Base-by-base conservation (phyloP, 306 rosid species). In the Trifolium subterraneum region DNA sequence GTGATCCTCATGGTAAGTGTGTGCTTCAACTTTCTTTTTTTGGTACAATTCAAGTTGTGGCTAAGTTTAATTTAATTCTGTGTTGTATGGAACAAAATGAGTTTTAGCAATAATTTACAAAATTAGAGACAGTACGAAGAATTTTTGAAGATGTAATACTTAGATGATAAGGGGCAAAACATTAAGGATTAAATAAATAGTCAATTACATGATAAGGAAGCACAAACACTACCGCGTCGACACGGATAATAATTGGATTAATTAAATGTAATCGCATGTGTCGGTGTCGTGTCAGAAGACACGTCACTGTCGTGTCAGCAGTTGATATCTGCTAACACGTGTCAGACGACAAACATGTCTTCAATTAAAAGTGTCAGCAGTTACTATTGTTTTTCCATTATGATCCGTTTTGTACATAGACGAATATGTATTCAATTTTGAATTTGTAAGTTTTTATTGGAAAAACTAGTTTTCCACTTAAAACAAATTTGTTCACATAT, bases 1-100 rank as follows among this genome's bases (percentile, higher is more conserved):
- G 25, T 22, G 25, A 22, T 22, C 56, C 52, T 39, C 80, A 56
- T 15, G 81, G 84, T 79, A 65, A 64, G 75, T 71, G 18, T 44
- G 6, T 12, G 50, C 16, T 74, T 69, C 10, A 33, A 68, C 20
- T 3, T 10, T 69, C 62, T 13, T 54, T 29, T 10, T 29, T 29
- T 29, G 5, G 33, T 29, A 29, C 33, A 29, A 29, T 29, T 29
- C 33, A 29, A 29, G 33, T 29, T 1, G 13, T 3, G 4, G 6
- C 51, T 51, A 27, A 38, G 31, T 47, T 41, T 68, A 51, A 29
- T 68, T 27, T 25, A 35, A 35, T 64, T 19, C 3, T 13, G 20
- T 20, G 59, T 81, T 64, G 9, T 11, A 61, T 29, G 33, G 33
- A 62, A 9, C 18, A 27, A 4, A 14, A 13, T 27, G 19, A 13